These are phyloP conservation scores for Penicillium simplicissimum DNA, from an alignment of 495 filamentous ascomycete genomes.

Conservation along the genomic window DNA sequence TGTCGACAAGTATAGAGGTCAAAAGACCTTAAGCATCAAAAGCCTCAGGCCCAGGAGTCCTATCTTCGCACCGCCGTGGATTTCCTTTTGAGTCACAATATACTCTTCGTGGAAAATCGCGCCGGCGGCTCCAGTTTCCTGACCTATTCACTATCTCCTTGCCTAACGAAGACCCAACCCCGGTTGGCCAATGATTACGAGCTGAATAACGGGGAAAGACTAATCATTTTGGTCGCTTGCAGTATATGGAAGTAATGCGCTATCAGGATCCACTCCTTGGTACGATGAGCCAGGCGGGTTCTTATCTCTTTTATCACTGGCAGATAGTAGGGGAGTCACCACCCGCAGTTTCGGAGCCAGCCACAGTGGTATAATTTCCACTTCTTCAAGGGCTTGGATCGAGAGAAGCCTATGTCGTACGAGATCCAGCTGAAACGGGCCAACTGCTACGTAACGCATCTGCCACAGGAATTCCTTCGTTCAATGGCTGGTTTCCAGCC, in stretches of 20 bases:
- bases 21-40: neutral
- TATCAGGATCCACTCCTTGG: neutral
- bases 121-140: neutral
- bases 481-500: neutral
- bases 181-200: neutral
- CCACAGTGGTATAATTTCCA: neutral
- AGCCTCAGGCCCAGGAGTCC: neutral
- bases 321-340: neutral
- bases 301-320: neutral
- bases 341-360: neutral
- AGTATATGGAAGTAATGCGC: neutral
- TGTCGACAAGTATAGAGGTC: neutral
- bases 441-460: neutral
- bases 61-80: neutral
- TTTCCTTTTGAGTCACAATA: neutral
- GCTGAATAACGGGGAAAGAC: neutral
- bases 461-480: neutral
- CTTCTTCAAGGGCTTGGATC: neutral
- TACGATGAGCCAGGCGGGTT: neutral
- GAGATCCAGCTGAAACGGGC: neutral
- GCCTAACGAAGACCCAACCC: neutral
- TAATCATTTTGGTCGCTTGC: neutral
- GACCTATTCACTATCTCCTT: neutral
- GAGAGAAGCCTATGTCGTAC: neutral
- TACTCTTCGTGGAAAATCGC: neutral